phyloP scores from a whole-genome alignment of 1,284 basidiomycete species.

The Fistulinella cinereoalba region DNA sequence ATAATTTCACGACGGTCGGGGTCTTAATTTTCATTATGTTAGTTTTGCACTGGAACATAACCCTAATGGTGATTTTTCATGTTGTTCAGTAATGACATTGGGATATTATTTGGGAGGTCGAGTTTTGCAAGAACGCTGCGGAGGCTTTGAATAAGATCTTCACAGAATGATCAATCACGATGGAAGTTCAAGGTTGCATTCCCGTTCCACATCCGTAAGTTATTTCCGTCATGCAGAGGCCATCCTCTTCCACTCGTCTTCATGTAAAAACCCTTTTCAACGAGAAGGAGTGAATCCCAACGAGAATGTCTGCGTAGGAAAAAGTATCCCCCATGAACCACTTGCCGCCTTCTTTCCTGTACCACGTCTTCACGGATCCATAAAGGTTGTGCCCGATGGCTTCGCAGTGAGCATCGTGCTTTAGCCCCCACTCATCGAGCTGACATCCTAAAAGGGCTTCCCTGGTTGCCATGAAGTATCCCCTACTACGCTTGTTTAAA shows the following conservation, averaged over 20 bases:
- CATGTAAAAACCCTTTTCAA: conserved; percentile 11
- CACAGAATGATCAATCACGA: too few relatives aligned
- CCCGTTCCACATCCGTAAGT: conserved; percentile 19
- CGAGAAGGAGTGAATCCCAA: conserved; percentile 18
- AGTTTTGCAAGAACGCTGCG: too few relatives aligned
- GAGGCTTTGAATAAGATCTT: too few relatives aligned
- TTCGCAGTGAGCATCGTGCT: conserved; percentile 24
- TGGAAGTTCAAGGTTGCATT: conserved; percentile 16
- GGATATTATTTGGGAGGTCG: too few relatives aligned
- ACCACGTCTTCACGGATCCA: conserved; percentile 13
- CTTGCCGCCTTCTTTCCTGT: conserved; percentile 15
- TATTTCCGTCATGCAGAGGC: conserved; percentile 20
- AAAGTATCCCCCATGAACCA: conserved; percentile 30
- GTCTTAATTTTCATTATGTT: too few relatives aligned
- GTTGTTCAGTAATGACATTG: too few relatives aligned
- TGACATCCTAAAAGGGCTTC: background rate
- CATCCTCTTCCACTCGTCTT: conserved; percentile 28
- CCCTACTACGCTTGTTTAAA: conserved; percentile 23
- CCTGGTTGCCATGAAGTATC: conserved; percentile 11
- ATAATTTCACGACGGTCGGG: too few relatives aligned
- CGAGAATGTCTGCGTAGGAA: conserved; percentile 30
- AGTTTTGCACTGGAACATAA: too few relatives aligned
- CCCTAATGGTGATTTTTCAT: too few relatives aligned
- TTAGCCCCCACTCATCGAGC: conserved; percentile 20
- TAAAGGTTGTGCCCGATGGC: conserved; percentile 11